Conservation (phyloP, 2,329 filamentous ascomycete genomes). For the Myriangium duriaei region DNA sequence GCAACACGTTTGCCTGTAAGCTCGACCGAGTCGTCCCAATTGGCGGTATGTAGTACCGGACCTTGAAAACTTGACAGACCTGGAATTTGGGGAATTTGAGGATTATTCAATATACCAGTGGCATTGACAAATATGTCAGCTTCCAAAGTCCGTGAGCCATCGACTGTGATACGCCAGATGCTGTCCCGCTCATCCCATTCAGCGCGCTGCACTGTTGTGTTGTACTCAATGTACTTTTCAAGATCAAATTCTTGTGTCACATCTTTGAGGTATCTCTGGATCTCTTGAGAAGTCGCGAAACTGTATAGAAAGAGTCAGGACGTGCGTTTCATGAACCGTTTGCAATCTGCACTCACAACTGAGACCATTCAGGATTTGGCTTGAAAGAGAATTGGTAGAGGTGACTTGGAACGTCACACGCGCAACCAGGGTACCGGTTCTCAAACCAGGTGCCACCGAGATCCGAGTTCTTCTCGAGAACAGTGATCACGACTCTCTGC, state of each 20-base stretch:
- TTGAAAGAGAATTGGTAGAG: constrained; percentile 41
- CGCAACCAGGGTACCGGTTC: constrained; percentile 29
- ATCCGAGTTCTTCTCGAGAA: constrained; percentile 27
- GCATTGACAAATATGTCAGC: constrained; percentile 33
- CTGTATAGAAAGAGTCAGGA: constrained; percentile 35
- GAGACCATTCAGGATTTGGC: constrained; percentile 36
- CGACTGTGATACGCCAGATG: constrained; percentile 24
- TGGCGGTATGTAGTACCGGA: constrained; percentile 31
- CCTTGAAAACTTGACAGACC: constrained; percentile 32
- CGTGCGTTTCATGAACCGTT: constrained; percentile 34
- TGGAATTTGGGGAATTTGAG: constrained; percentile 32
- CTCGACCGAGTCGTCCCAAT: constrained; percentile 30
- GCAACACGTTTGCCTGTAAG: constrained; percentile 29
- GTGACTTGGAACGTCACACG: constrained; percentile 31
- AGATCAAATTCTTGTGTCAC: constrained; percentile 32
- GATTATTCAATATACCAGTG: constrained; percentile 32
- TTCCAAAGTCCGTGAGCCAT: constrained; percentile 23
- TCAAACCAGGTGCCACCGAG: constrained; percentile 25
- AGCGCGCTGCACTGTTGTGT: constrained; percentile 31
- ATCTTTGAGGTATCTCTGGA: constrained; percentile 36
- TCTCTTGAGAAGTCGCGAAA: too few relatives aligned
- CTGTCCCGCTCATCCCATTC: constrained; percentile 32
- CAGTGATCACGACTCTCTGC: constrained; percentile 28
- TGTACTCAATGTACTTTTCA: constrained; percentile 32
- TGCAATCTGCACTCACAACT: constrained; percentile 31